phyloP scores from a whole-genome alignment of 1,284 basidiomycete species.

The Gomphus bonarii region DNA sequence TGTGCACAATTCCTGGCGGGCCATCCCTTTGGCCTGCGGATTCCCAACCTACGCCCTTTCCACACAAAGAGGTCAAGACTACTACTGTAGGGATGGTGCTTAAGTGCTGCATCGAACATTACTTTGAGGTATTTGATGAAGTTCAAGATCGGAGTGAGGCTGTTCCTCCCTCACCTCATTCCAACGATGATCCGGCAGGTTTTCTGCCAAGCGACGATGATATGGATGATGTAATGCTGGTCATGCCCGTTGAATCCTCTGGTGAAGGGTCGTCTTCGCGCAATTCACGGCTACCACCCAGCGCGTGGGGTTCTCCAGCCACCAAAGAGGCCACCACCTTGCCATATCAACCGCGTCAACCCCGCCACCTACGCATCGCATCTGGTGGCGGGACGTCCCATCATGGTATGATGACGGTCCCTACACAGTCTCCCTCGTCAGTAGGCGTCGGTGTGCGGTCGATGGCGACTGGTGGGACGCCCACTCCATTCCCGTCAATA shows the following conservation, averaged over 20 bases:
- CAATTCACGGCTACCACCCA: slow-evolving; percentile 13
- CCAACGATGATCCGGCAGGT: neutral
- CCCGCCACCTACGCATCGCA: slow-evolving; percentile 11
- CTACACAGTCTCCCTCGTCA: slow-evolving; percentile 29
- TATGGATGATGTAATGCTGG: slow-evolving; percentile 62
- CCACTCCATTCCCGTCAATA: slow-evolving; percentile 13
- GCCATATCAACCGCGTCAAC: slow-evolving; percentile 5
- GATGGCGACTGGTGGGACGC: slow-evolving; percentile 1
- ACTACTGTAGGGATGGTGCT: slow-evolving; percentile 68
- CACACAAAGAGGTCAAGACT: neutral
- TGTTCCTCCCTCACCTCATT: slow-evolving; percentile 24
- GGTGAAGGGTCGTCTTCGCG: slow-evolving; percentile 11
- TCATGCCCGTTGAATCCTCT: slow-evolving; percentile 43
- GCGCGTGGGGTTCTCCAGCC: neutral
- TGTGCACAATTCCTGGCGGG: slow-evolving; percentile 51
- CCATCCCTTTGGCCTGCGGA: slow-evolving; percentile 19
- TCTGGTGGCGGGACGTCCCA: slow-evolving; percentile 3
- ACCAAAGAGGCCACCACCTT: neutral
- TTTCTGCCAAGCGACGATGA: slow-evolving; percentile 38
- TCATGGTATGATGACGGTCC: neutral
- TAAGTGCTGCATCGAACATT: slow-evolving; percentile 69
- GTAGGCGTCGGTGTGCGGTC: slow-evolving; percentile 4
- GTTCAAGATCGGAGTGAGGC: slow-evolving; percentile 57
- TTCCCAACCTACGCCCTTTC: neutral
- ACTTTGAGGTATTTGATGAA: slow-evolving; percentile 81